Conservation (phyloP, 225 moss, liverwort and hornwort species). For the Bryum argenteum region DNA sequence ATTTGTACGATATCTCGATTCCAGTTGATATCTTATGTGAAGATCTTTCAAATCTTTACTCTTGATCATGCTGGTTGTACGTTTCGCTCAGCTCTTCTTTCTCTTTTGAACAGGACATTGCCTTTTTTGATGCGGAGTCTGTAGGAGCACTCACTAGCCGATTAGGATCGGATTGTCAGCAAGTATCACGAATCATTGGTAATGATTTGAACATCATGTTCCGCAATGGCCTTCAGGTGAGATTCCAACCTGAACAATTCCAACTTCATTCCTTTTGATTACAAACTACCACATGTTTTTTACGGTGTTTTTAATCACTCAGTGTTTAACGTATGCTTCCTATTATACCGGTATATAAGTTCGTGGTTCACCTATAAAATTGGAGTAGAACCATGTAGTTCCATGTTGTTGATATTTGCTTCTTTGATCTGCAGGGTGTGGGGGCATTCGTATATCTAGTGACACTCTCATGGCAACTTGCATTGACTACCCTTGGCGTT, state of each 20-base stretch:
- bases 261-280: conserved; percentile 15
- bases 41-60: not conserved
- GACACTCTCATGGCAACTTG: conserved; percentile 90
- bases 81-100: conserved; percentile 7
- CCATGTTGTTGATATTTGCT: conserved; percentile 23
- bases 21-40: not conserved
- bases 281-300: not conserved
- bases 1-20: conserved; percentile 9
- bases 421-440: conserved; percentile 57
- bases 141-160: conserved; percentile 92
- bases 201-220: conserved; percentile 98
- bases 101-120: conserved; percentile 68
- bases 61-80: conserved; percentile 13
- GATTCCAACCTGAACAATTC: conserved; percentile 20
- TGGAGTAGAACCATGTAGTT: conserved; percentile 11
- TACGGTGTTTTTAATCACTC: not conserved
- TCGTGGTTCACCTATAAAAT: not conserved
- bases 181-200: conserved; percentile 96
- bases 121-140: conserved; percentile 93
- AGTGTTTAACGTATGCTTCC: conserved; percentile 12
- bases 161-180: conserved; percentile 97
- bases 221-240: conserved; percentile 90
- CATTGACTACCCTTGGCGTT: conserved; percentile 79
- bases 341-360: not conserved
- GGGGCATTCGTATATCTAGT: conserved; percentile 90